Percentiles rank a stretch among this genome's conserved stretches.
Evolutionary conservation across 106 monocot species (phyloP).

Genomic region (Alisma plantagoaquatica): DNA sequence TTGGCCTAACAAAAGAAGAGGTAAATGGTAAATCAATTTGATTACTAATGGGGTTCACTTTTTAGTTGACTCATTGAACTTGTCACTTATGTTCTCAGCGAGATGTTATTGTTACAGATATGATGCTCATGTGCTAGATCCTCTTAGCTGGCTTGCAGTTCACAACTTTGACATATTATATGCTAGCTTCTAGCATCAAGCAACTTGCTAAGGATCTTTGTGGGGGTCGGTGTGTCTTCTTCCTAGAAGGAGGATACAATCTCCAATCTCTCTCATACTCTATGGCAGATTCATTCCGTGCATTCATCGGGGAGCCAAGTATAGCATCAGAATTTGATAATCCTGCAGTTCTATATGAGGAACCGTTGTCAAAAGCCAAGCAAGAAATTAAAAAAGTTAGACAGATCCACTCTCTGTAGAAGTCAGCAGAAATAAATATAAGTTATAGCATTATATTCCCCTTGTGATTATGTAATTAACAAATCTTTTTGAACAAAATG

Average conservation of each 20-base stretch:
- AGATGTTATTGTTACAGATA: no score
- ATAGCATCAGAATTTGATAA: constrained; percentile 63
- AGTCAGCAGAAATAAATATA: not conserved
- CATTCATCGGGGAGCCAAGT: constrained; percentile 77
- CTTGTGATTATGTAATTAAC: no score
- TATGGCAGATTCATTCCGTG: constrained; percentile 67
- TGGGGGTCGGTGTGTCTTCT: constrained; percentile 60
- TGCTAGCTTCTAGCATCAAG: constrained; percentile 73
- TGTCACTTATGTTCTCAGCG: no score
- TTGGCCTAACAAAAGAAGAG: no score
- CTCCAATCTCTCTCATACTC: constrained; percentile 85
- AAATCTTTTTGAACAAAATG: no score
- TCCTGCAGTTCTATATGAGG: constrained; percentile 50
- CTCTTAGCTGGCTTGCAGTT: constrained; percentile 86
- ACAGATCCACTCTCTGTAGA: constrained; percentile 45
- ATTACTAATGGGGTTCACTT: no score
- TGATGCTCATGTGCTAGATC: constrained; percentile 88
- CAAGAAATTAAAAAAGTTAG: constrained; percentile 59
- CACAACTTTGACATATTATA: constrained; percentile 81
- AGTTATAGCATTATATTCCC: no score
- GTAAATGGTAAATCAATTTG: no score
- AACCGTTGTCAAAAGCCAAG: constrained; percentile 48
- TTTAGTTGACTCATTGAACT: no score
- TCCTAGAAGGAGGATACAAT: constrained; percentile 94
- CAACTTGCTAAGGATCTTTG: constrained; percentile 55